Base-by-base conservation (phyloP, 768 basidiomycete species). In the Sarcodon aspratus region DNA sequence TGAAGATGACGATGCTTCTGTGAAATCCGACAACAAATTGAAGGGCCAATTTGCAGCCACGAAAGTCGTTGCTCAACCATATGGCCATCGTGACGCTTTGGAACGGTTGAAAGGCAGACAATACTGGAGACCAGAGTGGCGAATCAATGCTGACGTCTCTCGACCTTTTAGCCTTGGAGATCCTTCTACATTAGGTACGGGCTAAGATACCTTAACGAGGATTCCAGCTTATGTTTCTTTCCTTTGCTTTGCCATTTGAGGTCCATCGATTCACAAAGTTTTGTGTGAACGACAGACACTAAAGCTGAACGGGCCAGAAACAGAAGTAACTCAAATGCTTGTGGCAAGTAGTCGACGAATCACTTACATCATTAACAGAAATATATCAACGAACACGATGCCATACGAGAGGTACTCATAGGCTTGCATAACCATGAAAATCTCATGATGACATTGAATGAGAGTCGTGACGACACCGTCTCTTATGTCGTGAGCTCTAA, bases 111-210 rank as follows among this genome's bases (percentile, higher is more conserved):
- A 74, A 53, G 62, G 67, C 3, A 69, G 66, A 46, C 88, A 91
- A 54, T 89, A 89, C 57, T 91, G 88, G 88, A 72, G 75, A 53
- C 64, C 73, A 1, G 78, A 75, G 21, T 87, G 83, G 83, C 67
- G 66, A 46, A 69, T 69, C 1, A 73, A 76, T 54, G 66, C 66
- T 18, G 60, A 69, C 53, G 49, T 68, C 10, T 60, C 58, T 12
- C 63, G 65, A 17, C 64, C 63, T 3, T 87, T 90, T 56, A 66
- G 82, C 57, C 61, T 89, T 15, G 78, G 79, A 1, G 78, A 86
- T 57, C 76, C 82, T 8, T 88, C 85, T 2, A 83, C 85, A 2
- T 65, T 91, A 34, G 86, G 85, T 79, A 57, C 36, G 67, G 36
- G 45, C 8, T 36, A 27, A 32, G 7, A 44, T 34, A 44, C 1